phyloP scores from a whole-genome alignment of 108 stramenopile species.

The Skeletonema potamos region DNA sequence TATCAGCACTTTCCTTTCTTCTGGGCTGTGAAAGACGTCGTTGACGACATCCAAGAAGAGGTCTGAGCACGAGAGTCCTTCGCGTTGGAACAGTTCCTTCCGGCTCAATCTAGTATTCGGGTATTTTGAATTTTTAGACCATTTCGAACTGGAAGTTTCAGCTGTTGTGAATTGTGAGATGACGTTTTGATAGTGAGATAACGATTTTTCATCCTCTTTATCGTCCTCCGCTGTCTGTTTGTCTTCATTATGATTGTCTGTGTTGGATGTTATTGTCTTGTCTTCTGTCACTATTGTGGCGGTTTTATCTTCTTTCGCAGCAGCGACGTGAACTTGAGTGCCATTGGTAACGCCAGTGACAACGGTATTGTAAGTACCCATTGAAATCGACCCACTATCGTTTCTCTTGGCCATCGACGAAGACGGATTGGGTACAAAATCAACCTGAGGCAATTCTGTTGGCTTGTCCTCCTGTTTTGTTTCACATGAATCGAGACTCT shows the following conservation, averaged over 20 bases:
- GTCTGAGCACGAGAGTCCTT: not conserved
- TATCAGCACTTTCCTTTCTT: conserved; percentile 22
- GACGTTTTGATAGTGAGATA: conserved; percentile 7
- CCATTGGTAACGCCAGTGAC: too few species aligned
- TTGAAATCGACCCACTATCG: too few species aligned
- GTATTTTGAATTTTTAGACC: not conserved
- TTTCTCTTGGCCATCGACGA: too few species aligned
- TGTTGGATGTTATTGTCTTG: not conserved
- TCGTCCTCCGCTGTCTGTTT: conserved; percentile 1
- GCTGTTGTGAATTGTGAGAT: conserved; percentile 1
- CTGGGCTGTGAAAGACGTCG: not conserved
- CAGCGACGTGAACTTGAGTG: too few species aligned
- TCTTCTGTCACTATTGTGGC: not conserved
- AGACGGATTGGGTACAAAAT: too few species aligned
- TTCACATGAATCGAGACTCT: not conserved
- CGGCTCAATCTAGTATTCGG: conserved; percentile 17
- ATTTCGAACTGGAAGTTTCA: not conserved
- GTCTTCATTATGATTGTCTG: not conserved
- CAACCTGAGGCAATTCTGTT: too few species aligned
- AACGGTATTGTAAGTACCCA: too few species aligned
- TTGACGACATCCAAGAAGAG: not conserved
- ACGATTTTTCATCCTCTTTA: not conserved
- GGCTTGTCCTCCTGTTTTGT: too few species aligned
- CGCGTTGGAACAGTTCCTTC: conserved; percentile 20
- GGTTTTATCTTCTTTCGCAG: too few species aligned